These are phyloP conservation scores for Venturia aucupariae DNA, from an alignment of 2,329 filamentous ascomycete species.

Conservation along the genomic window DNA sequence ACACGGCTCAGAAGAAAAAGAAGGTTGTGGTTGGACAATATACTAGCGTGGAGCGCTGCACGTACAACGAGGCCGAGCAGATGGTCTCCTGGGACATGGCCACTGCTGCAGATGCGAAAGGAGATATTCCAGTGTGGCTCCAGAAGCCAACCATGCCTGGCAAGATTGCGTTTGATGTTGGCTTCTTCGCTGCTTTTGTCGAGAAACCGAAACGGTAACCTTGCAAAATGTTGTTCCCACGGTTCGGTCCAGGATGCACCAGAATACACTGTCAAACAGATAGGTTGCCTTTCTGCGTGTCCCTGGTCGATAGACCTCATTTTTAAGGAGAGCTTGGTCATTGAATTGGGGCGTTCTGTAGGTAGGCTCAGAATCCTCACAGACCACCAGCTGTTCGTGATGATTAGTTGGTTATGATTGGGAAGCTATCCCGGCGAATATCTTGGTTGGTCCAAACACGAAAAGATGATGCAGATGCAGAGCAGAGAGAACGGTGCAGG, in stretches of 20 bases:
- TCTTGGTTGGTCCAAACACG: no score
- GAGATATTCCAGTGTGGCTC: conserved; percentile 54
- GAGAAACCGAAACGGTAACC: conserved; percentile 19
- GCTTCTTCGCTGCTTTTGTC: conserved; percentile 55
- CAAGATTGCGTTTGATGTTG: conserved; percentile 61
- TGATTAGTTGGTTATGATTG: no score
- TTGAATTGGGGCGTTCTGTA: no score
- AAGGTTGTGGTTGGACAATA: conserved; percentile 51
- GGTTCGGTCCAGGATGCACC: not conserved
- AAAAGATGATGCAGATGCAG: no score
- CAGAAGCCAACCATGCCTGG: conserved; percentile 56
- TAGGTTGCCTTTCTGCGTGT: not conserved
- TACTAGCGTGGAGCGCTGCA: conserved; percentile 54
- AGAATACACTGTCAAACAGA: not conserved
- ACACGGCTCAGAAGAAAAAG: conserved; percentile 31
- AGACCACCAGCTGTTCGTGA: no score
- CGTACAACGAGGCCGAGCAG: conserved; percentile 20
- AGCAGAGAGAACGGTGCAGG: no score
- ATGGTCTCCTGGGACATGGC: conserved; percentile 68
- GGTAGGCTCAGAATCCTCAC: no score
- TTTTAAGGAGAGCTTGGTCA: no score
- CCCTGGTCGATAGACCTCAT: no score
- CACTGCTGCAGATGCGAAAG: conserved; percentile 62
- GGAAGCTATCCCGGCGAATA: no score
- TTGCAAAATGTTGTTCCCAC: not conserved